Evolutionary conservation across 106 monocot species (phyloP), one percentile per base, ranked within the genome.

Genomic region (Dactylorhiza incarnata): DNA sequence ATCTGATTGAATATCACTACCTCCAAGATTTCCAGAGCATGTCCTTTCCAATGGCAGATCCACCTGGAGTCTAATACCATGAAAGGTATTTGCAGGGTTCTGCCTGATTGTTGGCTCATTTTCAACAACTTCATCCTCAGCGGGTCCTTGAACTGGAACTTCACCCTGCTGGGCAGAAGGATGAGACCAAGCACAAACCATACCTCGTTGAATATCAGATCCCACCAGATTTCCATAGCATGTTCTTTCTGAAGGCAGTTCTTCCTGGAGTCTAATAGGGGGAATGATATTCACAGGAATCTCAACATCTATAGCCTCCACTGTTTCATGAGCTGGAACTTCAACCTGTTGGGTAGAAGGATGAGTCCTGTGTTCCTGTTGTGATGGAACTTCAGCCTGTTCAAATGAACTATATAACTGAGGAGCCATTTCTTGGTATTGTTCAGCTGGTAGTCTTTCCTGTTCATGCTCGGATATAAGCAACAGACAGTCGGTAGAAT

Each of bases 301-400:
- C 29, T 29, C 29, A 29, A 29, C 29, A 29, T 29, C 29, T 29
- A 29, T 29, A 23, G 61, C 22, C 9, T 19, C 61, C 20, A 23
- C 23, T 61, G 20, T 11, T 25, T 25, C 65, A 19, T 29, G 65
- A 65, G 25, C 26, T 11, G 3, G 10, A 12, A 12, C 65, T 69
- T 69, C 69, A 69, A 1, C 16, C 5, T 6, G 16, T 0, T 45
- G 66, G 29, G 66, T 66, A 66, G 65, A 65, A 65, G 26, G 25
- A 65, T 25, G 26, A 9, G 25, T 24, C 65, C 26, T 15, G 47
- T 15, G 49, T 61, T 75, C 15, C 59, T 70, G 67, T 56, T 76
- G 84, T 29, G 46, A 26, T 16, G 68, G 45, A 20, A 66, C 45
- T 48, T 73, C 78, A 67, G 23, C 16, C 45, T 62, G 81, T 53